These are phyloP conservation scores for Penicillium sp. DNA, from an alignment of 2,329 filamentous ascomycete species.

Conservation along the genomic window DNA sequence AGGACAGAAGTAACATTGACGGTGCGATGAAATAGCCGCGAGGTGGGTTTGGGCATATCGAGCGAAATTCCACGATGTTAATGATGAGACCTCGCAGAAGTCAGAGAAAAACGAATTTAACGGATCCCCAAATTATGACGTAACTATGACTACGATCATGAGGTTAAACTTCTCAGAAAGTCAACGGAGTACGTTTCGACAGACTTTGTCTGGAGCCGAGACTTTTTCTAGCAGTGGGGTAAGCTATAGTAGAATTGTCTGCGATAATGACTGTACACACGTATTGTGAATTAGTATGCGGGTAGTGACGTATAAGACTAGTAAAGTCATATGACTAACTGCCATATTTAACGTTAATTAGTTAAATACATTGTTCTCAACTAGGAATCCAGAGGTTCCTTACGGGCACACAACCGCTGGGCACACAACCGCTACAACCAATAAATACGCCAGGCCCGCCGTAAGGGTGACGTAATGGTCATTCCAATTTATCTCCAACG, in stretches of 20 bases:
- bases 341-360: not conserved
- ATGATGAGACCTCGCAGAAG: not conserved
- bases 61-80: not conserved
- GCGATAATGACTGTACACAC: not conserved
- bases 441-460: not conserved
- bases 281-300: not conserved
- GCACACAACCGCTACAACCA: not conserved
- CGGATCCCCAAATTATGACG: not conserved
- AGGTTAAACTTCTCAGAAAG: no score
- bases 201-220: not conserved
- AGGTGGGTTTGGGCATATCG: slow-evolving; percentile 2
- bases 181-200: no score
- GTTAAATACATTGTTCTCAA: not conserved
- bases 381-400: not conserved
- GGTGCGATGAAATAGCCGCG: not conserved
- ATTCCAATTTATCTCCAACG: not conserved
- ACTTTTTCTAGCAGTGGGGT: not conserved
- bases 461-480: not conserved
- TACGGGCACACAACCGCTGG: not conserved
- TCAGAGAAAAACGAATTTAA: not conserved
- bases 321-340: not conserved
- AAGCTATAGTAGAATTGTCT: not conserved
- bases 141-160: not conserved
- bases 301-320: not conserved
- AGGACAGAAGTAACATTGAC: not conserved